A percentile compares a stretch with the other conserved stretches of the same genome.
Evolutionary conservation across 306 rosid species (phyloP).

Genomic region (Elaeagnus macrophylla): DNA sequence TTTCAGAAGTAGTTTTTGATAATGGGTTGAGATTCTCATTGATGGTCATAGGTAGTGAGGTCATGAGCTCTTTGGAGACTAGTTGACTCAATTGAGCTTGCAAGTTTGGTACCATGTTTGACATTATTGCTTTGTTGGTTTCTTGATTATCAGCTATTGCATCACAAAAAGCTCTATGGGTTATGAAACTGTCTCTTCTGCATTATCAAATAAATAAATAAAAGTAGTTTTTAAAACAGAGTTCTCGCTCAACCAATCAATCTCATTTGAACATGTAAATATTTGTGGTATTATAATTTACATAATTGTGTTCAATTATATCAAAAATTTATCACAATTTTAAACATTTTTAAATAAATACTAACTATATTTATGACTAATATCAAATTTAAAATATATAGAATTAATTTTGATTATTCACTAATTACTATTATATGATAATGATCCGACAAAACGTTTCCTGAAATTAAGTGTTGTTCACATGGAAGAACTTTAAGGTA

Average conservation of each 20-base stretch:
- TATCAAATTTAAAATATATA: neutral
- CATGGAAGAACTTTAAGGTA: too few species aligned
- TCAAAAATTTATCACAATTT: too few species aligned
- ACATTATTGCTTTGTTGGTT: constrained; percentile 38
- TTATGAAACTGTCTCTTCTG: constrained; percentile 92
- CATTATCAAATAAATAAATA: neutral
- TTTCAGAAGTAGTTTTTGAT: constrained; percentile 21
- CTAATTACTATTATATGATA: too few species aligned
- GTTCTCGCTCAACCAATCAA: too few species aligned
- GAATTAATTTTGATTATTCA: too few species aligned
- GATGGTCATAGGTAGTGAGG: constrained; percentile 25
- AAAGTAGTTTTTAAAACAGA: neutral
- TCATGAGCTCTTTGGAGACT: constrained; percentile 29
- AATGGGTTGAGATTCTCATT: constrained; percentile 16
- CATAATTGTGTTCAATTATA: too few species aligned
- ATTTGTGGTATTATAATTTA: too few species aligned
- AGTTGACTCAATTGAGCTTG: constrained; percentile 15
- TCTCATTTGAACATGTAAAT: too few species aligned
- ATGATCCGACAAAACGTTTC: too few species aligned
- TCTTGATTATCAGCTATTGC: constrained; percentile 53
- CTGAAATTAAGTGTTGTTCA: too few species aligned
- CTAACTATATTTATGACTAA: too few species aligned
- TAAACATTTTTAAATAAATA: too few species aligned
- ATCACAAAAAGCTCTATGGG: constrained; percentile 91
- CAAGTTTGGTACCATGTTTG: constrained; percentile 18